Conservation (phyloP, 1,139 yeast species). For the Lodderomyces beijingensis region DNA sequence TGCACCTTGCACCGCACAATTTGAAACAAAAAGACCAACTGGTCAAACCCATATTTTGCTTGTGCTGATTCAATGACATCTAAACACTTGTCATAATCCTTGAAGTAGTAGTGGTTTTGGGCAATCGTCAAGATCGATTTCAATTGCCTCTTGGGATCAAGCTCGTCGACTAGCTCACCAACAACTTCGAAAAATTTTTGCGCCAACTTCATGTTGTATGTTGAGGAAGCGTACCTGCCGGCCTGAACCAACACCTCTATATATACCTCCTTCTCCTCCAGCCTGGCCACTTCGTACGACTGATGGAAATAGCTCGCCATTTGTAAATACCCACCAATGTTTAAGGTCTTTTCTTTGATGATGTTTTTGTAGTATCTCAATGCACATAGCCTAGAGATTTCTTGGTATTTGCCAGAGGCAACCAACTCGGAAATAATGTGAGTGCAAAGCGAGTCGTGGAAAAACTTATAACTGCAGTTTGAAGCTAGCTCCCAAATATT, state of each 20-base stretch:
- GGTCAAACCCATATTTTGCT: conserved; percentile 21
- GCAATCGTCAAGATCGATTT: conserved; percentile 29
- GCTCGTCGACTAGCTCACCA: conserved; percentile 19
- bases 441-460: conserved; percentile 34
- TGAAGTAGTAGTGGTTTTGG: conserved; percentile 26
- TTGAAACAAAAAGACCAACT: conserved; percentile 30
- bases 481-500: conserved; percentile 36
- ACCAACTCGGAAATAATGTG: conserved; percentile 24
- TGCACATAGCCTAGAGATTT: conserved; percentile 41
- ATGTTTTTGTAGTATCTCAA: conserved; percentile 31
- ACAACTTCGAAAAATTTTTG: conserved; percentile 30
- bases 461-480: conserved; percentile 27
- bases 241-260: conserved; percentile 31
- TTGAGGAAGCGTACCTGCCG: conserved; percentile 33
- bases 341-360: conserved; percentile 16
- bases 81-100: conserved; percentile 27
- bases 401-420: conserved; percentile 22
- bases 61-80: conserved; percentile 23
- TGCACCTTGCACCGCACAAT: conserved; percentile 39
- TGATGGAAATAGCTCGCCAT: conserved; percentile 33
- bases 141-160: conserved; percentile 18
- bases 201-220: conserved; percentile 29
- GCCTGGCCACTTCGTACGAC: conserved; percentile 24
- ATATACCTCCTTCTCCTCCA: conserved; percentile 25
- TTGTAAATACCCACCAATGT: conserved; percentile 23